Evolutionary conservation across 2,329 filamentous ascomycete genomes (phyloP).

Genomic region (Thielaviopsis populi): DNA sequence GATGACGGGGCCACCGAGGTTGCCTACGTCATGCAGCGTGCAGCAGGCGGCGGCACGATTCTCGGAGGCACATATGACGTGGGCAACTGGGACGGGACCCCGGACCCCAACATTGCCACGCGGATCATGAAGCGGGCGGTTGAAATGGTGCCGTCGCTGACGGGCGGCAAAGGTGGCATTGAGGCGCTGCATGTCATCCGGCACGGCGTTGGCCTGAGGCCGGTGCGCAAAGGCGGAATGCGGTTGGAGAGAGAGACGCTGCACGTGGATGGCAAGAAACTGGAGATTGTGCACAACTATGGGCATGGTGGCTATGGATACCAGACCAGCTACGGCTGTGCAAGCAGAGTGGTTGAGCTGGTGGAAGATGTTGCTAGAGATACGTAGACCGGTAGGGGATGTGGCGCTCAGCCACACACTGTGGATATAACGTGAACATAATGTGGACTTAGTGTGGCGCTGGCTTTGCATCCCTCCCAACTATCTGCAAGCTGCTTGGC

Average conservation of each 20-base stretch:
- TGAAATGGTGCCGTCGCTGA: conserved; percentile 48
- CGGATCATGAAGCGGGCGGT: conserved; percentile 73
- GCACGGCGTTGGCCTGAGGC: conserved; percentile 70
- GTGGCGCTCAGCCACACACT: neutral
- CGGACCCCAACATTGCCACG: conserved; percentile 63
- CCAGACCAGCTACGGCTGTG: conserved; percentile 54
- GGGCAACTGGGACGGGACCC: conserved; percentile 62
- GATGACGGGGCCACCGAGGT: conserved; percentile 60
- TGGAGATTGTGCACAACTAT: conserved; percentile 70
- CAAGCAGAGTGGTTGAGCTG: conserved; percentile 48
- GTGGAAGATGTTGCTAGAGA: conserved; percentile 41
- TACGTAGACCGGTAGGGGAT: neutral
- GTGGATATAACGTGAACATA: no score
- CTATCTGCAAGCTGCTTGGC: neutral
- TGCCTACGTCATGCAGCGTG: conserved; percentile 70
- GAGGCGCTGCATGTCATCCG: conserved; percentile 60
- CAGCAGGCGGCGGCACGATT: conserved; percentile 65
- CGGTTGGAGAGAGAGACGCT: conserved; percentile 53
- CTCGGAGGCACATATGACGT: conserved; percentile 76
- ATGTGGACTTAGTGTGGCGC: neutral
- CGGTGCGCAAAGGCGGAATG: conserved; percentile 56
- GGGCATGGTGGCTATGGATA: conserved; percentile 70
- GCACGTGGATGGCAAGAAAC: conserved; percentile 37
- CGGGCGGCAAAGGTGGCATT: conserved; percentile 52
- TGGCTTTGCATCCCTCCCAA: neutral